Evolutionary conservation across 352 stramenopile species (phyloP).

Genomic region (Aphanomyces stellatus): DNA sequence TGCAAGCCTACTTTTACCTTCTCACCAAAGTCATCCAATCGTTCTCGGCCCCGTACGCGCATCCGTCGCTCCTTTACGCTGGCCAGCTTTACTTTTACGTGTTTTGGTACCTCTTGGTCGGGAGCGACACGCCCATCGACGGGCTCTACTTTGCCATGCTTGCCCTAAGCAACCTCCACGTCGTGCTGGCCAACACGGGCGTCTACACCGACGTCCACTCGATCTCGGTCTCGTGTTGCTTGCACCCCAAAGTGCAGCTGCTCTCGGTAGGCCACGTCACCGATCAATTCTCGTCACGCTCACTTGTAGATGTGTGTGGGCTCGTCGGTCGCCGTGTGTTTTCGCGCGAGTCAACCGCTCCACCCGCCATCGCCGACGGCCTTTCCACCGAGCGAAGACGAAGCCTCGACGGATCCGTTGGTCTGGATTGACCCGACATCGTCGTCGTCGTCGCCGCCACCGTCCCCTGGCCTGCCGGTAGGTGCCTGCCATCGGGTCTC

Average conservation of each 20-base stretch:
- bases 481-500: too few relatives aligned
- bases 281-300: background rate
- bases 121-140: slow-evolving; percentile 71
- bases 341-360: slow-evolving; percentile 35
- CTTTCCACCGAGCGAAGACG: background rate
- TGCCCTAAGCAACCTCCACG: slow-evolving; percentile 77
- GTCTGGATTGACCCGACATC: too few relatives aligned
- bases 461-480: too few relatives aligned
- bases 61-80: slow-evolving; percentile 76
- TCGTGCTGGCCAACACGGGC: slow-evolving; percentile 79
- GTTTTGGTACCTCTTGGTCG: slow-evolving; percentile 83
- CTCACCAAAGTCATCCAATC: slow-evolving; percentile 73
- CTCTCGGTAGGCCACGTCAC: background rate
- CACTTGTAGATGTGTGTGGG: slow-evolving; percentile 27
- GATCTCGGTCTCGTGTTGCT: background rate
- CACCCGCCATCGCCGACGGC: background rate
- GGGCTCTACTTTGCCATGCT: slow-evolving; percentile 76
- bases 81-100: slow-evolving; percentile 83
- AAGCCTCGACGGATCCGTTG: background rate
- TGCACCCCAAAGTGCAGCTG: background rate
- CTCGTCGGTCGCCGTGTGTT: slow-evolving; percentile 51
- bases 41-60: slow-evolving; percentile 71
- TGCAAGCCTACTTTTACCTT: slow-evolving; percentile 81
- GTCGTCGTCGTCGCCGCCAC: background rate
- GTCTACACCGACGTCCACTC: slow-evolving; percentile 79